Evolutionary conservation across 129 eudicot species (phyloP).

Genomic region (Lactuca sativa): DNA sequence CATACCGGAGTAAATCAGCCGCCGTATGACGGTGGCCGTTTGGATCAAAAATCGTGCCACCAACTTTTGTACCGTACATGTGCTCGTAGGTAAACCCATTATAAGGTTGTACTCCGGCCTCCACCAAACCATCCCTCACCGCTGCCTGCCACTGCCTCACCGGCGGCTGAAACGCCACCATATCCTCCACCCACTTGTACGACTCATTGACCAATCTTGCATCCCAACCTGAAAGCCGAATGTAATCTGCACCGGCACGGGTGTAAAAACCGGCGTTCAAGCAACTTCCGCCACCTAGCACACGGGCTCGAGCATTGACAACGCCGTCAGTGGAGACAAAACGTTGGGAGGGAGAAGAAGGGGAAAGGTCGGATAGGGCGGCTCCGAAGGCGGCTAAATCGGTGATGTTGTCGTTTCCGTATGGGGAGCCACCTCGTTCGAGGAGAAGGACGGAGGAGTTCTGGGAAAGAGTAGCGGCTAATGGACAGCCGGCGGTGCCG

Average conservation of each 20-base stretch:
- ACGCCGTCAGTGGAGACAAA: constrained; percentile 91
- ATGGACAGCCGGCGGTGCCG: constrained; percentile 87
- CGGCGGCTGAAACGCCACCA: constrained; percentile 78
- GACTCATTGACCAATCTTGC: constrained; percentile 62
- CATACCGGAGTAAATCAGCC: constrained; percentile 72
- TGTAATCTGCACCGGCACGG: constrained; percentile 60
- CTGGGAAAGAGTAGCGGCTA: constrained; percentile 88
- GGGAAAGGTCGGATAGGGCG: constrained; percentile 72
- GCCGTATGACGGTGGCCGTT: constrained; percentile 81
- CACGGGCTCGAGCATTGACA: constrained; percentile 72
- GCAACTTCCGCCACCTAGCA: constrained; percentile 86
- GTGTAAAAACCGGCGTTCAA: constrained; percentile 90
- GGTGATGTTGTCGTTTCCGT: constrained; percentile 79
- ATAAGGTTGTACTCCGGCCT: constrained; percentile 64
- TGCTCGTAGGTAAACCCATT: constrained; percentile 91
- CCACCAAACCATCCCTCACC: constrained; percentile 71
- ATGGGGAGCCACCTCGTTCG: constrained; percentile 95
- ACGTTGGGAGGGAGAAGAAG: constrained; percentile 78
- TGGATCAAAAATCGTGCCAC: constrained; percentile 80
- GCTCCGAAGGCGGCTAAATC: constrained; percentile 57
- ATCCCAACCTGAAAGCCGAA: constrained; percentile 69
- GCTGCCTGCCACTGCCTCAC: constrained; percentile 82
- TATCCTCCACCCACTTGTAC: constrained; percentile 78
- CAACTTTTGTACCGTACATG: constrained; percentile 71
- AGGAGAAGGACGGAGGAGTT: constrained; percentile 79